phyloP scores from a whole-genome alignment of 768 basidiomycete genomes.

The Pleurotus cornucopiae region DNA sequence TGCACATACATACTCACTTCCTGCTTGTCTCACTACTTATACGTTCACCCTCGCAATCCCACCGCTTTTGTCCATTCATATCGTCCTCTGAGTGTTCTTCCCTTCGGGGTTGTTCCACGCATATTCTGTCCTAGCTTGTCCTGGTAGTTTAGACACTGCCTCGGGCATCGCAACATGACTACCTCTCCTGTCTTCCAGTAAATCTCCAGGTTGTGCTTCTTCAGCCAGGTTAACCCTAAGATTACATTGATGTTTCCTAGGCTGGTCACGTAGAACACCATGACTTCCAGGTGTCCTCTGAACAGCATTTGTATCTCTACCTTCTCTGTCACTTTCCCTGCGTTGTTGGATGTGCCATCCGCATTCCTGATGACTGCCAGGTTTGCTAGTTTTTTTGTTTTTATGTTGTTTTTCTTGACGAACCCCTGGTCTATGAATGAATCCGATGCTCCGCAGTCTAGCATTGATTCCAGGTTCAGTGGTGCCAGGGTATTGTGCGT shows the following conservation, averaged over 20 bases:
- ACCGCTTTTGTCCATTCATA: no score
- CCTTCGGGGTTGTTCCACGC: no score
- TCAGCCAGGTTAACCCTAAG: constrained; percentile 22
- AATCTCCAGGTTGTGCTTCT: constrained; percentile 20
- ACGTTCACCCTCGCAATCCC: no score
- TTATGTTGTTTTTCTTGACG: background rate
- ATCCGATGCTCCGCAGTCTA: background rate
- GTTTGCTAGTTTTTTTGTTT: background rate
- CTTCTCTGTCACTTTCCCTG: constrained; percentile 15
- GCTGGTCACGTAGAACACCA: constrained; percentile 15
- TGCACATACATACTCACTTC: no score
- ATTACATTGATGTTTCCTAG: constrained; percentile 15
- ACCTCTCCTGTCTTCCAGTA: constrained; percentile 18
- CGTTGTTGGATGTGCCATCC: constrained; percentile 20
- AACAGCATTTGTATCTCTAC: constrained; percentile 14
- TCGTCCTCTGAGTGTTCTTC: no score
- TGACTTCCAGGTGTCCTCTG: constrained; percentile 16
- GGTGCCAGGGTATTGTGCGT: background rate
- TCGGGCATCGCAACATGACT: constrained; percentile 14
- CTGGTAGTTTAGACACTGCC: no score
- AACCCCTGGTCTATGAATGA: background rate
- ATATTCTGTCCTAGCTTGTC: no score
- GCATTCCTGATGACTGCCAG: background rate
- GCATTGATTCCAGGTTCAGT: background rate
- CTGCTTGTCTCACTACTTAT: no score